Evolutionary conservation across 139 green algal species (phyloP), one percentile per base, ranked within the genome.

Genomic region (Eudorina sp.): DNA sequence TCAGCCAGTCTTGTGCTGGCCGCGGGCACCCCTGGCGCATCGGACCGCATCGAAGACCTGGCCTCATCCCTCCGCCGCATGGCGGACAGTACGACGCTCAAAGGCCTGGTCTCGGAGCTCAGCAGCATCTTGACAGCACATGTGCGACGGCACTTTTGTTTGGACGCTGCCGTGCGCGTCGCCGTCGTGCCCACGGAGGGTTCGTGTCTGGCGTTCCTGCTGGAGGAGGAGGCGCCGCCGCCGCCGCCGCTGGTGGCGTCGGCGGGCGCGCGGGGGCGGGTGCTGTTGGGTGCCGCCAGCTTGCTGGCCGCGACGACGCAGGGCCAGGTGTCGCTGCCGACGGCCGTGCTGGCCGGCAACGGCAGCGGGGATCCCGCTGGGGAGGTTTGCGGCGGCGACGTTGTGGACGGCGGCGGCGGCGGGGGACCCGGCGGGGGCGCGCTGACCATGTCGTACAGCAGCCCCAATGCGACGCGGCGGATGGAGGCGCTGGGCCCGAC

Each of bases 81-180:
- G n/a, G 62, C 62, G 31, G 62, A 72, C 62, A 40, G 62, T 34
- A 72, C 31, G 62, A 72, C 62, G 23, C 62, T 72, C 62, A 72
- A 34, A 34, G 62, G 27, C 11, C 62, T 72, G n/a, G 62, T 72
- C 27, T 25, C 23, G 31, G 62, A 72, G 62, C 62, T 72, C 3
- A 40, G 62, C 23, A 5, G 62, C 62, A 31, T 72, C 21, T 29
- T 72, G 62, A 29, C 21, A 29, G 62, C 62, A 11, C 62, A 72
- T 38, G 62, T 72, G 6, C 62, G 62, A 34, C 62, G 62, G 62
- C n/a, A 72, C 2, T 72, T 72, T 5, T 34, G 36, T 25, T 29
- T 72, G 31, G 62, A 72, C 19, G 62, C 62, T 72, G 13, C 23
- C 62, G 31, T 72, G 11, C 62, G 62, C n/a, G 62, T 34, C 4